A percentile compares a stretch with the other conserved stretches of the same genome.
Conservation (phyloP, 306 rosid genomes). For the Rosa rugosa region DNA sequence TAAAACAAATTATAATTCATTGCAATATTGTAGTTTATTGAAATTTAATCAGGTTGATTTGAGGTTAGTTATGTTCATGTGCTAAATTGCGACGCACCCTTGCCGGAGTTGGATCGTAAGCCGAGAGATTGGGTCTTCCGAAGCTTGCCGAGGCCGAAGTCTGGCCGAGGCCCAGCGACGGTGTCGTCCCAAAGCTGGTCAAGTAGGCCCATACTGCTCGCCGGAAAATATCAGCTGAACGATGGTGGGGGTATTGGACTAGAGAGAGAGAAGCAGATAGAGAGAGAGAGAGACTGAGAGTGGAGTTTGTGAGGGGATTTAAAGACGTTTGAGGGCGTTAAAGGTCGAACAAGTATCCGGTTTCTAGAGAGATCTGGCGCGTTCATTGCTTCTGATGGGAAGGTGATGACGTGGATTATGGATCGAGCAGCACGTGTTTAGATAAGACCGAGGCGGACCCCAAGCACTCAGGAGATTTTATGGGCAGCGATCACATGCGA, state of each 20-base stretch:
- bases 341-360: constrained; percentile 51
- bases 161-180: constrained; percentile 89
- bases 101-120: constrained; percentile 45
- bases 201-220: constrained; percentile 62
- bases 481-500: background rate
- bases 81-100: constrained; percentile 51
- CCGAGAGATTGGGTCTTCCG: constrained; percentile 55
- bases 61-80: background rate
- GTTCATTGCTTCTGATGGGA: constrained; percentile 5
- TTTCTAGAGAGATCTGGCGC: constrained; percentile 28
- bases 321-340: constrained; percentile 37
- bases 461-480: background rate
- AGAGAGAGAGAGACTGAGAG: background rate
- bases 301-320: constrained; percentile 31
- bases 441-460: constrained; percentile 65
- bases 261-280: background rate
- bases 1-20: background rate
- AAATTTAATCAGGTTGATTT: background rate
- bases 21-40: background rate
- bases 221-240: background rate
- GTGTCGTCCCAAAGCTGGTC: constrained; percentile 99
- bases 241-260: background rate
- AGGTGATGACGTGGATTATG: constrained; percentile 40
- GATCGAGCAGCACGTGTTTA: constrained; percentile 38
- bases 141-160: constrained; percentile 80